These are phyloP conservation scores for Henningerozyma blattae DNA, from an alignment of 805 yeast genomes.

Conservation along the genomic window DNA sequence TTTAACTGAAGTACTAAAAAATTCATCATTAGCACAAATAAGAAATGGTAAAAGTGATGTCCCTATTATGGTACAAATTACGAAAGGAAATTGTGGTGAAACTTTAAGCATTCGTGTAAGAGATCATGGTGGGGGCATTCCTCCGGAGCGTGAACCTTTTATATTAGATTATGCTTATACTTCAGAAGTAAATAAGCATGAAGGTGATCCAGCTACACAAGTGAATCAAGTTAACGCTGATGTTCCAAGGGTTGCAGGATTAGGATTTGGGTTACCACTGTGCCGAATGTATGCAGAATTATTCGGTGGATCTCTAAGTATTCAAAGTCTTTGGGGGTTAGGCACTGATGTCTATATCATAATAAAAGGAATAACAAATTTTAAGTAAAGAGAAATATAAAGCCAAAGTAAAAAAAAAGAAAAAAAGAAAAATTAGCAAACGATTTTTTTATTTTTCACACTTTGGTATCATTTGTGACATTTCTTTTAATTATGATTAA, in stretches of 20 bases:
- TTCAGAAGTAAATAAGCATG: constrained; percentile 33
- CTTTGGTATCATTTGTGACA: too few relatives aligned
- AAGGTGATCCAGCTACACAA: constrained; percentile 29
- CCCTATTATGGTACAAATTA: constrained; percentile 18
- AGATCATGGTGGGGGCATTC: constrained; percentile 85
- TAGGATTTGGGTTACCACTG: constrained; percentile 92
- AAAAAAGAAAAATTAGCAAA: not conserved
- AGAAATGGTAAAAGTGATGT: constrained; percentile 38
- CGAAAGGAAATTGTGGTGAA: constrained; percentile 17
- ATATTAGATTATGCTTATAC: constrained; percentile 83
- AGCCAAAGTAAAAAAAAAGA: not conserved
- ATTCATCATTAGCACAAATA: constrained; percentile 78
- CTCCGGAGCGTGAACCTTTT: constrained; percentile 48
- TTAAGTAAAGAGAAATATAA: not conserved
- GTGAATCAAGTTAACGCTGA: constrained; percentile 39
- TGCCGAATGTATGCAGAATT: constrained; percentile 64
- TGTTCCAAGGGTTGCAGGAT: constrained; percentile 66
- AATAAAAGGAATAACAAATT: too few relatives aligned
- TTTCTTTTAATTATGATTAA: too few relatives aligned
- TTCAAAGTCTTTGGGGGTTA: constrained; percentile 62
- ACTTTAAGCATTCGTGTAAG: constrained; percentile 65
- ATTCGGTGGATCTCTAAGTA: constrained; percentile 56
- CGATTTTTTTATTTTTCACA: too few relatives aligned
- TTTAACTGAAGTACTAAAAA: constrained; percentile 75
- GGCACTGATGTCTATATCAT: constrained; percentile 70